Conservation (phyloP, 768 basidiomycete species). For the Boletus coccyginus region DNA sequence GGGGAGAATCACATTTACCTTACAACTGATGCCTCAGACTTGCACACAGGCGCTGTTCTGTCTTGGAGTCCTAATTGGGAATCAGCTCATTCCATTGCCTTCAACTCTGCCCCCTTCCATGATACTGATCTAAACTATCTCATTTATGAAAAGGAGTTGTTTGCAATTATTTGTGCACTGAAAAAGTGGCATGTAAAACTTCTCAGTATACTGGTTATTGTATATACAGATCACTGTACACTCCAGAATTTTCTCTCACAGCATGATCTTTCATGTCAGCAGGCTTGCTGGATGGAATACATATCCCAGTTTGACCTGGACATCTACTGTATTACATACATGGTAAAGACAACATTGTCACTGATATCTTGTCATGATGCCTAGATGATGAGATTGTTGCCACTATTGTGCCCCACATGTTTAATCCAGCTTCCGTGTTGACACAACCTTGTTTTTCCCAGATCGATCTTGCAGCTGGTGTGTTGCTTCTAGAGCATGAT, state of each 20-base stretch:
- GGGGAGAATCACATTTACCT: slow-evolving; percentile 17
- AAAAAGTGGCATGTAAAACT: slow-evolving; percentile 27
- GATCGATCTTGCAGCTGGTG: no score
- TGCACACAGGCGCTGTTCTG: not conserved
- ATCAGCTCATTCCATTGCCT: not conserved
- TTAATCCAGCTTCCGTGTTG: no score
- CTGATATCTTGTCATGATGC: not conserved
- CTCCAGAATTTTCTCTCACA: slow-evolving; percentile 9
- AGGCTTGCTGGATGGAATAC: slow-evolving; percentile 40
- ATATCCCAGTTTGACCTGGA: slow-evolving; percentile 35
- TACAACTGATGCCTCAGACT: slow-evolving; percentile 10
- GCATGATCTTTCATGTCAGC: not conserved
- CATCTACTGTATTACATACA: slow-evolving; percentile 8
- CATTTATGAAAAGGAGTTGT: slow-evolving; percentile 32
- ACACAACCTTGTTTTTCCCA: no score
- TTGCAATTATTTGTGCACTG: slow-evolving; percentile 30
- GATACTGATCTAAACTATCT: slow-evolving; percentile 25
- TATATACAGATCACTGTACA: slow-evolving; percentile 32
- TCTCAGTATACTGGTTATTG: not conserved
- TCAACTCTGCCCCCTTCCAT: not conserved
- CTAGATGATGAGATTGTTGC: not conserved
- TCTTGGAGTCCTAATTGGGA: not conserved
- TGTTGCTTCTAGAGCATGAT: not conserved
- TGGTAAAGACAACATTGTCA: slow-evolving; percentile 24
- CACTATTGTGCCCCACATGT: no score